phyloP scores from a whole-genome alignment of 2,329 filamentous ascomycete genomes.

The Diaporthe sp. region DNA sequence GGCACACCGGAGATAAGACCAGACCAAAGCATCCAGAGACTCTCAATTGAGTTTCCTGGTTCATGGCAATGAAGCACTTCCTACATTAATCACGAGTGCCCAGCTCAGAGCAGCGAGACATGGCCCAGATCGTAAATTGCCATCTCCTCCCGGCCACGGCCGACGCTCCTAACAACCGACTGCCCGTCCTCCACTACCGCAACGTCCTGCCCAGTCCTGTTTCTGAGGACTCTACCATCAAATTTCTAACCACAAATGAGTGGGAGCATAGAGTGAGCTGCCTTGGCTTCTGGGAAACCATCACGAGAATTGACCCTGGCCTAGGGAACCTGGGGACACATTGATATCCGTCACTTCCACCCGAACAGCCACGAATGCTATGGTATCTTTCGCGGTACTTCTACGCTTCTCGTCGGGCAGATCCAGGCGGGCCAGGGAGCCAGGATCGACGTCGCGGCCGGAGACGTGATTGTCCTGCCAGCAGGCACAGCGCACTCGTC shows the following conservation, averaged over 20 bases:
- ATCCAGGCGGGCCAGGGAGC: neutral
- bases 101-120: too few relatives aligned
- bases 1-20: too few relatives aligned
- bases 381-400: neutral
- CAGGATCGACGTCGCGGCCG: too few relatives aligned
- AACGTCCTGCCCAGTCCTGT: neutral
- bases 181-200: conserved; percentile 4
- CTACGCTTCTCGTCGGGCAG: neutral
- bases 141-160: too few relatives aligned
- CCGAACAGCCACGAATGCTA: conserved; percentile 33
- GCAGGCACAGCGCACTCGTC: conserved; percentile 7
- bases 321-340: conserved; percentile 52
- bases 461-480: conserved; percentile 12
- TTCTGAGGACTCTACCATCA: neutral
- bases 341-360: conserved; percentile 29
- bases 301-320: neutral
- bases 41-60: too few relatives aligned
- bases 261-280: neutral
- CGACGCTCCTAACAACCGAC: neutral
- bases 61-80: too few relatives aligned
- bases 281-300: too few relatives aligned
- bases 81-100: too few relatives aligned
- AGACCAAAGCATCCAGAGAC: too few relatives aligned
- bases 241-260: neutral
- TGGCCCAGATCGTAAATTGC: too few relatives aligned